Conservation (phyloP, 2,329 filamentous ascomycete species). For the Ampelomyces quisqualis region DNA sequence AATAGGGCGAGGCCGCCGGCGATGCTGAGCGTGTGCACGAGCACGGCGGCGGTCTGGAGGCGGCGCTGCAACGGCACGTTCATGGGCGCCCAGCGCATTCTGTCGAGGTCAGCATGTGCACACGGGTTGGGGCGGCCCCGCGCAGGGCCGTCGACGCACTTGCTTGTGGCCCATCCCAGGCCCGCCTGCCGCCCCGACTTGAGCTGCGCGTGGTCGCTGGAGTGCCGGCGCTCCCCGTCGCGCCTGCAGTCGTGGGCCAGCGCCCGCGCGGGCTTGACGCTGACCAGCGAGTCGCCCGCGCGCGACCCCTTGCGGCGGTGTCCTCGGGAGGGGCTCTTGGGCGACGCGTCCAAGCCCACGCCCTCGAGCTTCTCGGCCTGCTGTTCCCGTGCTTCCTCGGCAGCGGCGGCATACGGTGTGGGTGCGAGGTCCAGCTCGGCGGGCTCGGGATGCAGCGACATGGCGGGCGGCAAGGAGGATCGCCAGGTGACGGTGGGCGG, state of each 20-base stretch:
- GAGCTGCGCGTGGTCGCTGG: no score
- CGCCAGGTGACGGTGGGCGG: no score
- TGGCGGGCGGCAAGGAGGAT: conserved; percentile 13
- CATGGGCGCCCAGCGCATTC: conserved; percentile 85
- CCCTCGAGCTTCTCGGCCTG: conserved; percentile 30
- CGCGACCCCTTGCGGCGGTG: conserved; percentile 34
- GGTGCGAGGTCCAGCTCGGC: conserved; percentile 43
- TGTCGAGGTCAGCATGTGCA: conserved; percentile 24
- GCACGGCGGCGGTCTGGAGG: conserved; percentile 52
- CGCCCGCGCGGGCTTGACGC: conserved; percentile 44
- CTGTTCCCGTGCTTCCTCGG: conserved; percentile 36
- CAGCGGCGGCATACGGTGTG: conserved; percentile 49
- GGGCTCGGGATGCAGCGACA: conserved; percentile 48
- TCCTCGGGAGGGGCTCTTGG: conserved; percentile 35
- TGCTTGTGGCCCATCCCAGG: conserved; percentile 54
- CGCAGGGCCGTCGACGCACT: conserved; percentile 34
- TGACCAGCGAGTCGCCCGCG: conserved; percentile 50
- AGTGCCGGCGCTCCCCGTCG: conserved; percentile 37
- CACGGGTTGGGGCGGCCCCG: no score
- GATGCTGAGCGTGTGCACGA: conserved; percentile 53
- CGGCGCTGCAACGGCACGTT: conserved; percentile 60
- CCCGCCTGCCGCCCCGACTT: conserved; percentile 56
- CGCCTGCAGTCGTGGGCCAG: conserved; percentile 41
- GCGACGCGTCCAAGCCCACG: conserved; percentile 34
- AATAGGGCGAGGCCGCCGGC: conserved; percentile 67